Evolutionary conservation across 306 rosid genomes (phyloP), one percentile per base, ranked within the genome.

Genomic region (Oemleria cerasiformis): DNA sequence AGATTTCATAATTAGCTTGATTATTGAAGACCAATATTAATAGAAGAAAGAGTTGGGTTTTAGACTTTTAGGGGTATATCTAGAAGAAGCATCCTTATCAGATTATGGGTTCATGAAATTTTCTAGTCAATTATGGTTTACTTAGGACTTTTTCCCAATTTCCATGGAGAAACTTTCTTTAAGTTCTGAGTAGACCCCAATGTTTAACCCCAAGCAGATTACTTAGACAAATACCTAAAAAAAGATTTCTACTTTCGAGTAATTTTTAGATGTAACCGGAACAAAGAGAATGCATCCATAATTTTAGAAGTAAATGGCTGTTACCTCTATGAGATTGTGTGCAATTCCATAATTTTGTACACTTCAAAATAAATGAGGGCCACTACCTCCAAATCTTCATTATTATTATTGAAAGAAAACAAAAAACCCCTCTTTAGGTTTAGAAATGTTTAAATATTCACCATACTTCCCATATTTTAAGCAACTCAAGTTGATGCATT

Each of bases 161-260:
- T 51, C 50, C 16, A 41, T 48, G 61, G 34, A 63, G 39, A 40
- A 48, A 38, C 34, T 47, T 57, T 38, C 9, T 30, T 9, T 39
- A 39, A 17, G 36, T 30, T 30, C 36, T 30, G 36, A 30, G 36
- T 30, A 30, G 36, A 30, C 36, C 36, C 36, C 36, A 30, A 1
- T 30, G 36, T 65, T 49, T 34, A 67, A 60, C 72, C 63, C 43
- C 14, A 16, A 76, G 23, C 39, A 17, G 70, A 53, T 42, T 34
- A 63, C 68, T 67, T 76, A 60, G 78, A 67, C 78, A 73, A 76
- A 48, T 67, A 59, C 10, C 55, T 39, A 45, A 59, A 71, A 65
- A 65, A 70, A 57, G 73, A 73, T 64, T 72, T 70, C 30, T 49
- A 30, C 43, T 80, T 75, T 56, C 57, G 54, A 30, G 36, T 30